These are phyloP conservation scores for Pugionium cornutum DNA, from an alignment of 345 rosid genomes.

Conservation along the genomic window DNA sequence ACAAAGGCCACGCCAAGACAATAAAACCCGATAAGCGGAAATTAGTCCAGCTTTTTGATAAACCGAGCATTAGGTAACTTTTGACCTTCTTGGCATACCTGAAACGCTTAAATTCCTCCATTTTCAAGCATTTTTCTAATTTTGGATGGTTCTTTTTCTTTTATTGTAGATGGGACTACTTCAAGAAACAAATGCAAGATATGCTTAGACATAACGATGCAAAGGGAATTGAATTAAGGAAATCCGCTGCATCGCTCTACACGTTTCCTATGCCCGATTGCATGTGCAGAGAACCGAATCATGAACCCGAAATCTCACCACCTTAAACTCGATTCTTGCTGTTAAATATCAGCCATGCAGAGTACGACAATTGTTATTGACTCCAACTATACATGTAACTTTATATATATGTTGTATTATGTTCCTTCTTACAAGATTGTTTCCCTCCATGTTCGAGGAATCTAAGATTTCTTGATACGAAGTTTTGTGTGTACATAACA, in stretches of 20 bases:
- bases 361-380: slow-evolving; percentile 25
- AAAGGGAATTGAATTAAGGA: slow-evolving; percentile 71
- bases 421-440: not conserved
- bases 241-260: slow-evolving; percentile 72
- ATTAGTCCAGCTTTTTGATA: slow-evolving; percentile 82
- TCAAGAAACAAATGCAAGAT: slow-evolving; percentile 75
- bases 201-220: slow-evolving; percentile 74
- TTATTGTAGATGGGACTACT: slow-evolving; percentile 67
- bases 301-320: slow-evolving; percentile 14
- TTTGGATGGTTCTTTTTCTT: not conserved
- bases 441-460: slow-evolving; percentile 8
- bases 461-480: slow-evolving; percentile 15
- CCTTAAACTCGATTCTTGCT: slow-evolving; percentile 2
- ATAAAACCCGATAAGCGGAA: slow-evolving; percentile 90
- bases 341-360: slow-evolving; percentile 17
- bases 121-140: not conserved
- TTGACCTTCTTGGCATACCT: slow-evolving; percentile 2
- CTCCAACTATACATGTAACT: slow-evolving; percentile 34
- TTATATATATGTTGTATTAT: slow-evolving; percentile 32
- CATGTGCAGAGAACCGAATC: slow-evolving; percentile 68
- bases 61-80: slow-evolving; percentile 65
- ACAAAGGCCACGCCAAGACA: slow-evolving; percentile 90
- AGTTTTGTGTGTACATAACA: slow-evolving; percentile 34
- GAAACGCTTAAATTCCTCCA: not conserved
- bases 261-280: slow-evolving; percentile 96